phyloP scores from a whole-genome alignment of 2,329 filamentous ascomycete species.

The Lecanoromycetidae sp. region DNA sequence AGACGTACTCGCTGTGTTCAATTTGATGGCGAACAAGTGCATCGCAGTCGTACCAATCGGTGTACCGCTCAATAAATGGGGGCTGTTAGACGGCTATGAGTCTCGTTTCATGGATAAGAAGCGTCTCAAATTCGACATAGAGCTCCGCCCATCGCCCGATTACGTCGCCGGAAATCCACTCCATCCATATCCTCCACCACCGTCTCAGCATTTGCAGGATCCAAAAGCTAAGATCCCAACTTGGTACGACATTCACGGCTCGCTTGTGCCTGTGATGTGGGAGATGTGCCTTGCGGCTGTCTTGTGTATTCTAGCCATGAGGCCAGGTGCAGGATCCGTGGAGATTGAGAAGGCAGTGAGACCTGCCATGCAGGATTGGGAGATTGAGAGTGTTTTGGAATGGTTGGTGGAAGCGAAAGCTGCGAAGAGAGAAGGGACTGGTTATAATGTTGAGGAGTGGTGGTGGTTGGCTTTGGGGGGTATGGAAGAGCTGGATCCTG shows the following conservation, averaged over 20 bases:
- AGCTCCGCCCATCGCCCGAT: constrained; percentile 25
- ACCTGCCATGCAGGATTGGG: constrained; percentile 32
- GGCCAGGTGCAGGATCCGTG: constrained; percentile 29
- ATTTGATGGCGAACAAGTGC: constrained; percentile 28
- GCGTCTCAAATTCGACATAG: constrained; percentile 32
- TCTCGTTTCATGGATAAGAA: constrained; percentile 35
- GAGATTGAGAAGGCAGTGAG: constrained; percentile 29
- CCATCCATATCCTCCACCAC: background rate
- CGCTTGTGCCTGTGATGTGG: constrained; percentile 30
- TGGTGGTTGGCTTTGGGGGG: constrained; percentile 4
- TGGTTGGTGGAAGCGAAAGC: constrained; percentile 29
- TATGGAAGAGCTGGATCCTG: background rate
- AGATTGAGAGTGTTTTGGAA: constrained; percentile 29
- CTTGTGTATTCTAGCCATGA: constrained; percentile 30
- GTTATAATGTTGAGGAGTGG: constrained; percentile 1
- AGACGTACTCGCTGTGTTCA: constrained; percentile 32
- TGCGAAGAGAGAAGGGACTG: constrained; percentile 10
- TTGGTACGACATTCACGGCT: constrained; percentile 38
- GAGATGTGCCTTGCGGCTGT: constrained; percentile 31
- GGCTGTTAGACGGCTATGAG: constrained; percentile 35
- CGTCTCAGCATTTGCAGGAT: background rate
- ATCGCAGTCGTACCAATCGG: constrained; percentile 29
- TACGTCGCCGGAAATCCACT: constrained; percentile 31
- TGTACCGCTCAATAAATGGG: constrained; percentile 33
- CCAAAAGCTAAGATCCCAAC: constrained; percentile 28